A percentile compares a stretch with the other conserved stretches of the same genome.
These are phyloP conservation scores for Phialophora expanda DNA, from an alignment of 2,329 filamentous ascomycete species.

Conservation along the genomic window DNA sequence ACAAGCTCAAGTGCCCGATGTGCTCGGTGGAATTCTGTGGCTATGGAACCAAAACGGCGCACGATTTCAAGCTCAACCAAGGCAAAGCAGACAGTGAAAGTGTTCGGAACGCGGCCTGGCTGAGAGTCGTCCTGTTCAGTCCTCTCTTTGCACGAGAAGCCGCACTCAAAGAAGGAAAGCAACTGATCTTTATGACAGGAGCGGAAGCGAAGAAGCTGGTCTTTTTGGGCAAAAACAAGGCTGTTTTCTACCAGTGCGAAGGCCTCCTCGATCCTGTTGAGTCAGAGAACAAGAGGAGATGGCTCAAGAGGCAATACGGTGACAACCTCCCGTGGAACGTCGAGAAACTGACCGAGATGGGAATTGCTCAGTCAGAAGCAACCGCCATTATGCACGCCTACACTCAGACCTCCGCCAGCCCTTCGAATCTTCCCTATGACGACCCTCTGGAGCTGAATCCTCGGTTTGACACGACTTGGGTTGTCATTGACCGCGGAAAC, in stretches of 20 bases:
- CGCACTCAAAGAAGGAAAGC: constrained; percentile 14
- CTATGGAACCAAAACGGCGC: not conserved
- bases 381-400: constrained; percentile 5
- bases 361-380: constrained; percentile 4
- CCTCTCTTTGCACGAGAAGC: constrained; percentile 12
- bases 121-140: constrained; percentile 24
- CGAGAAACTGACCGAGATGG: not conserved
- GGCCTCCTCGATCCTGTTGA: not conserved
- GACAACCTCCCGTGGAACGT: constrained; percentile 4
- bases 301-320: constrained; percentile 7
- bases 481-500: constrained; percentile 19
- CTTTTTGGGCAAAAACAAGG: constrained; percentile 8
- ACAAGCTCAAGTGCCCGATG: constrained; percentile 26
- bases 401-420: not conserved
- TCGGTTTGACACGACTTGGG: constrained; percentile 15
- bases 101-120: constrained; percentile 8
- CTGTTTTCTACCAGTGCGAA: constrained; percentile 10
- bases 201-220: constrained; percentile 23
- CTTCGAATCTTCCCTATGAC: not conserved
- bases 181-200: constrained; percentile 21
- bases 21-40: constrained; percentile 22
- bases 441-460: not conserved
- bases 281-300: not conserved
- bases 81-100: constrained; percentile 1
- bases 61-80: constrained; percentile 11